Base-by-base conservation (phyloP, 495 filamentous ascomycete species). In the Penicillium coprophilum region DNA sequence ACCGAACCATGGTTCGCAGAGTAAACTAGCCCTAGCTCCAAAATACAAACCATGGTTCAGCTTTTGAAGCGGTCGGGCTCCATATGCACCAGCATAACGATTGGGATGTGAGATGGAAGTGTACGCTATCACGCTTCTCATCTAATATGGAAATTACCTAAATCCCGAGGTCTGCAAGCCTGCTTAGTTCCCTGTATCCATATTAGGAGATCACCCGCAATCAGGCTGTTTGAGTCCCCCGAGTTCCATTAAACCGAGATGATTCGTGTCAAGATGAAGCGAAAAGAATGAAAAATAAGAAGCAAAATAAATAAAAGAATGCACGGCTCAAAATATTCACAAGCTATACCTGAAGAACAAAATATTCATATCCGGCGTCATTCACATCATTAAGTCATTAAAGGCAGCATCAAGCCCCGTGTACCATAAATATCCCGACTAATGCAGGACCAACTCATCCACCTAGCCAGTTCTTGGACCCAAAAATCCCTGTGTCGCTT, bases 41-140 rank as follows among this genome's bases (percentile, higher is more conserved):
- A 51, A 52, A n/a, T 13, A 40, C 34, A 51, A 51, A 40, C 36
- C 34, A 38, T 38, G 34, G 34, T 38, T 38, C 34, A 38, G 7
- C 34, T 17, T 38, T 6, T 27, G 24, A n/a, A 55, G 61, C 55
- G 57, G 58, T 64, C 57, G n/a, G 15, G 7, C 24, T 27, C 24
- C 24, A 9, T 15, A 34, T 3, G 32, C 45, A 59, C 60, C n/a
- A n/a, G 64, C 62, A 65, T 46, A 5, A 24, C 2, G 7, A 6
- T 27, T 27, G 24, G 7, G 45, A 28, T 40, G 30, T 32, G 30
- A 57, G 21, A 43, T 32, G 19, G 15, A 44, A 52, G 23, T 46
- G 30, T 13, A 50, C 51, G 46, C 15, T 50, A 27, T 9, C 19
- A 49, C 4, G 15, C 6, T 45, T 21, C 2, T 19, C 23, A 55